Evolutionary conservation across 2,329 filamentous ascomycete species (phyloP).

Genomic region (Aspergillus phoenicis): DNA sequence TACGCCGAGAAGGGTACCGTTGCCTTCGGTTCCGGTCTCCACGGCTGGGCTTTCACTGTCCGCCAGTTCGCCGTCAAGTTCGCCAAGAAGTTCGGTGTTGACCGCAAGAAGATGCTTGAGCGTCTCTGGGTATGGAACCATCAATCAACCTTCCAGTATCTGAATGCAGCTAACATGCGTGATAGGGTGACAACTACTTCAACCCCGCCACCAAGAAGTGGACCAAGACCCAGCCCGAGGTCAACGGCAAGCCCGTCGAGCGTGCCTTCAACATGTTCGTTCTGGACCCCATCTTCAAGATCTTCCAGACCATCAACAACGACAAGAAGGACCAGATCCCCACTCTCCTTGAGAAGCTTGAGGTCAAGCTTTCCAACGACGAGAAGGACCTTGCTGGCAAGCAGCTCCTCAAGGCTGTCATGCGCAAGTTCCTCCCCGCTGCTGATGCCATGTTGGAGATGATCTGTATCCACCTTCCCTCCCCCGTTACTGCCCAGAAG

Average conservation of each 20-base stretch:
- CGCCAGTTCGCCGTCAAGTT: slow-evolving; percentile 95
- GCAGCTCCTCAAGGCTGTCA: slow-evolving; percentile 94
- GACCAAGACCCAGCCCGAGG: slow-evolving; percentile 75
- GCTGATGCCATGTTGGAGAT: slow-evolving; percentile 98
- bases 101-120: slow-evolving; percentile 99
- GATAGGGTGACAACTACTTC: slow-evolving; percentile 94
- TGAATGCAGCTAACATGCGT: background rate
- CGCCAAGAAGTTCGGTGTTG: slow-evolving; percentile 99
- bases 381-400: slow-evolving; percentile 97
- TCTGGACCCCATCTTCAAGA: slow-evolving; percentile 99
- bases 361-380: slow-evolving; percentile 83
- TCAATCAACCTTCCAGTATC: slow-evolving; percentile 24
- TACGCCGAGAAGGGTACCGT: slow-evolving; percentile 97
- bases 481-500: slow-evolving; percentile 90
- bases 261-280: slow-evolving; percentile 99
- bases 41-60: slow-evolving; percentile 99
- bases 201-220: slow-evolving; percentile 99
- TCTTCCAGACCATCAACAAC: slow-evolving; percentile 96
- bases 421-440: slow-evolving; percentile 98
- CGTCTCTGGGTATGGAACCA: slow-evolving; percentile 81
- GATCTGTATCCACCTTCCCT: slow-evolving; percentile 99
- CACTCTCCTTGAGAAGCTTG: slow-evolving; percentile 85
- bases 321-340: slow-evolving; percentile 93
- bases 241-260: slow-evolving; percentile 88
- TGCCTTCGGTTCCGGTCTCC: slow-evolving; percentile 98